Percentiles rank a stretch among this genome's conserved stretches.
These are phyloP conservation scores for Xenosphaeropsis pyriputrescens DNA, from an alignment of 2,329 filamentous ascomycete genomes.

Conservation along the genomic window DNA sequence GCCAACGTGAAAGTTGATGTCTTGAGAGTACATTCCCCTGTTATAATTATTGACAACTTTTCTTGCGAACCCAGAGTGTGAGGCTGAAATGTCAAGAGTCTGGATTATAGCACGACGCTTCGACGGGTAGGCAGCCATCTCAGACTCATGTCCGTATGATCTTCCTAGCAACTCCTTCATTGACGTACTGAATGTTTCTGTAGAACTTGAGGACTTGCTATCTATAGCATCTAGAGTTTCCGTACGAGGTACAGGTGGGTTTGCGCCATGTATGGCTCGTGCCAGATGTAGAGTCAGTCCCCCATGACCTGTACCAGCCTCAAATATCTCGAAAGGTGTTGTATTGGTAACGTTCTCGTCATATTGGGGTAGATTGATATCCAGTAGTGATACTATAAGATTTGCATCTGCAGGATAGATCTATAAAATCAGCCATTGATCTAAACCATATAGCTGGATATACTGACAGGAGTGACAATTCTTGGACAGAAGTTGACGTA, in stretches of 20 bases:
- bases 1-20: conserved; percentile 62
- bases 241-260: conserved; percentile 24
- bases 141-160: not conserved
- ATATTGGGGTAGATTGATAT: conserved; percentile 61
- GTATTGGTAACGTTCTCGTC: conserved; percentile 27
- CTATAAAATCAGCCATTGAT: conserved; percentile 20
- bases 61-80: conserved; percentile 49
- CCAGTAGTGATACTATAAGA: conserved; percentile 61
- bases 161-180: not conserved
- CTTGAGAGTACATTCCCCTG: conserved; percentile 51
- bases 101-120: conserved; percentile 56
- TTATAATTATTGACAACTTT: conserved; percentile 52
- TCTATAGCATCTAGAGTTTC: conserved; percentile 10
- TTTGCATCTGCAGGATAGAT: conserved; percentile 65
- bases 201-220: not conserved
- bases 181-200: not conserved
- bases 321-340: conserved; percentile 55
- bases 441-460: conserved; percentile 9
- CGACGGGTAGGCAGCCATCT: conserved; percentile 24
- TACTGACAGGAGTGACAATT: conserved; percentile 57
- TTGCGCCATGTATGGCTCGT: conserved; percentile 61
- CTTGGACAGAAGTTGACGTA: conserved; percentile 55
- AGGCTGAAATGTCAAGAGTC: conserved; percentile 50
- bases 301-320: conserved; percentile 77
- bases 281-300: conserved; percentile 63